A percentile compares a stretch with the other conserved stretches of the same genome.
Conservation (phyloP, 2,329 filamentous ascomycete species). For the Pseudogymnoascus verrucosus region DNA sequence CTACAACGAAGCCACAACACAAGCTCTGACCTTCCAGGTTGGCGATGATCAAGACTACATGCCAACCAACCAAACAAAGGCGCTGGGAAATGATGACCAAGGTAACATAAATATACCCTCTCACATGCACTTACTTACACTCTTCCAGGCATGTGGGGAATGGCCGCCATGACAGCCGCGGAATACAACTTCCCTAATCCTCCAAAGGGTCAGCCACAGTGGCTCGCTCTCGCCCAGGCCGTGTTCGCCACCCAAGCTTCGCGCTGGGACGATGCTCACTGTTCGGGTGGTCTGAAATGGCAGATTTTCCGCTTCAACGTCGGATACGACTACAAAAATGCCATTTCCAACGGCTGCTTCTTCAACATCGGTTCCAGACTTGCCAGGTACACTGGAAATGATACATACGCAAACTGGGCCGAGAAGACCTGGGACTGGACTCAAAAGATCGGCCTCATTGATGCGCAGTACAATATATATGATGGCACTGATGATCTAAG, state of each 20-base stretch:
- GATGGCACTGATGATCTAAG: constrained; percentile 43
- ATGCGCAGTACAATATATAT: constrained; percentile 44
- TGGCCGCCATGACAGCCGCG: constrained; percentile 70
- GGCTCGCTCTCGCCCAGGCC: constrained; percentile 70
- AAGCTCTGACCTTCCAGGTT: constrained; percentile 51
- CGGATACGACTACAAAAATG: constrained; percentile 56
- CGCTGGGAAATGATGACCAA: constrained; percentile 31
- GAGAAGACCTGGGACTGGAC: constrained; percentile 63
- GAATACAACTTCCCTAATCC: constrained; percentile 70
- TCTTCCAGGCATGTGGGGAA: constrained; percentile 64
- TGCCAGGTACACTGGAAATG: constrained; percentile 69
- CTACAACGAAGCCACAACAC: constrained; percentile 46
- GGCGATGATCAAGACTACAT: constrained; percentile 50
- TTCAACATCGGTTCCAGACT: constrained; percentile 64
- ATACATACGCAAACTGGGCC: constrained; percentile 72
- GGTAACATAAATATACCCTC: constrained; percentile 11
- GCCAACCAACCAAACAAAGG: constrained; percentile 37
- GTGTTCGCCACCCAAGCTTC: constrained; percentile 71
- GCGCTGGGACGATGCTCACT: constrained; percentile 60
- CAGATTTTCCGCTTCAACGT: constrained; percentile 73
- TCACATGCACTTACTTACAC: background rate
- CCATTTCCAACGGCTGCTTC: constrained; percentile 61
- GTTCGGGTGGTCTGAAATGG: constrained; percentile 73
- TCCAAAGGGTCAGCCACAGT: constrained; percentile 53
- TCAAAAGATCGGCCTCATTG: constrained; percentile 48